Conservation (phyloP, 805 yeast species). For the Lipomyces oligophaga region DNA sequence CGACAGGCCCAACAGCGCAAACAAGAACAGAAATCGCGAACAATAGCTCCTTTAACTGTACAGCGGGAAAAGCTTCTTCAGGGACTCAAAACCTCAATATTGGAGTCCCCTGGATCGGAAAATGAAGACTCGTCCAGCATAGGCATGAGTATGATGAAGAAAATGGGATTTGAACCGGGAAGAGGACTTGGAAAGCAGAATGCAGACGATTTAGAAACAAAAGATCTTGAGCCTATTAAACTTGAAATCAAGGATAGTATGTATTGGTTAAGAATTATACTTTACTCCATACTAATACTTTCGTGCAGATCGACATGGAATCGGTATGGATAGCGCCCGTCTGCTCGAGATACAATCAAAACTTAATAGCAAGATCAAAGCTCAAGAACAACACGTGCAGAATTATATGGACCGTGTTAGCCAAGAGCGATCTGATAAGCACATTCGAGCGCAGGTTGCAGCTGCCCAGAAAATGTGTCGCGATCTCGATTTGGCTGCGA, state of each 20-base stretch:
- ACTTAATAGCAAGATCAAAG: slow-evolving; percentile 5
- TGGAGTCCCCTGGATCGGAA: slow-evolving; percentile 12
- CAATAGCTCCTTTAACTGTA: slow-evolving; percentile 3
- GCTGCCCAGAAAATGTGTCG: slow-evolving; percentile 28
- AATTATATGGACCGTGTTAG: slow-evolving; percentile 5
- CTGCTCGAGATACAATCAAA: slow-evolving; percentile 29
- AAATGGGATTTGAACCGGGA: slow-evolving; percentile 56
- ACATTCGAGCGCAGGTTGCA: slow-evolving; percentile 14
- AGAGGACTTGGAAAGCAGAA: slow-evolving; percentile 42
- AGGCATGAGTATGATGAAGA: slow-evolving; percentile 49
- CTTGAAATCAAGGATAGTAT: too few relatives aligned
- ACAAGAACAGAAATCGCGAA: slow-evolving; percentile 1
- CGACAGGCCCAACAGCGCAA: neutral
- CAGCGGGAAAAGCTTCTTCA: slow-evolving; percentile 16
- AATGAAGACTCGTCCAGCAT: slow-evolving; percentile 29
- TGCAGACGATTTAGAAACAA: neutral
- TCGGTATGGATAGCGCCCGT: slow-evolving; percentile 28
- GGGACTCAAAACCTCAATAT: slow-evolving; percentile 12
- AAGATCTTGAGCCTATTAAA: slow-evolving; percentile 5
- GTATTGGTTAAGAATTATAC: too few relatives aligned
- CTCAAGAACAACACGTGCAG: neutral
- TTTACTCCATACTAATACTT: neutral
- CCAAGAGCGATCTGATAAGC: slow-evolving; percentile 20
- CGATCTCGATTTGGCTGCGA: slow-evolving; percentile 16
- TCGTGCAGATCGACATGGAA: slow-evolving; percentile 29